phyloP scores from a whole-genome alignment of 2,329 filamentous ascomycete genomes.

The Botrytis elliptica region DNA sequence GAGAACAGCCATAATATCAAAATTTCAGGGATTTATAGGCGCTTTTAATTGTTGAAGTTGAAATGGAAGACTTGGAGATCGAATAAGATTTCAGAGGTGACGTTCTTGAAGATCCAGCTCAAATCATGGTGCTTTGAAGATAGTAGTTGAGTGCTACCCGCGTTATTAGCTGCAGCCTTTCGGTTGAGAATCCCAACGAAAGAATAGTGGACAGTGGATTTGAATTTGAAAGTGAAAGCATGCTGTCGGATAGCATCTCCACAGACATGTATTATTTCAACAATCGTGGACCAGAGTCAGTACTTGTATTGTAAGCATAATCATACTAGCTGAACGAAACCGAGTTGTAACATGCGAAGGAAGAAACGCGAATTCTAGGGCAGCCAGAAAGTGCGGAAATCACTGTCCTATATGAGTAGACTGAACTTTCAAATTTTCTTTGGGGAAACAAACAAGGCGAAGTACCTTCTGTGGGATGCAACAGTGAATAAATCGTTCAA shows the following conservation, averaged over 20 bases:
- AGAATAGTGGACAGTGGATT: not conserved
- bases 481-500: not conserved
- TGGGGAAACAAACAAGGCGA: not conserved
- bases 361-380: not conserved
- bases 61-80: not conserved
- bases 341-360: not conserved
- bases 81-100: not conserved
- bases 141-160: not conserved
- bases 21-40: too few relatives aligned
- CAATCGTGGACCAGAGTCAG: not conserved
- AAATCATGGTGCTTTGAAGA: not conserved
- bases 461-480: not conserved
- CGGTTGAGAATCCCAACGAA: not conserved
- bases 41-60: not conserved
- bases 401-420: not conserved
- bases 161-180: not conserved
- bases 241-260: not conserved
- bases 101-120: not conserved
- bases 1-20: not conserved
- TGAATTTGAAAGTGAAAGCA: not conserved
- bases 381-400: not conserved
- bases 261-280: not conserved
- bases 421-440: not conserved
- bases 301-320: not conserved
- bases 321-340: not conserved